A percentile compares a stretch with the other conserved stretches of the same genome.
These are phyloP conservation scores for Alternaria ventricosa DNA, from an alignment of 2,329 filamentous ascomycete genomes.

Conservation along the genomic window DNA sequence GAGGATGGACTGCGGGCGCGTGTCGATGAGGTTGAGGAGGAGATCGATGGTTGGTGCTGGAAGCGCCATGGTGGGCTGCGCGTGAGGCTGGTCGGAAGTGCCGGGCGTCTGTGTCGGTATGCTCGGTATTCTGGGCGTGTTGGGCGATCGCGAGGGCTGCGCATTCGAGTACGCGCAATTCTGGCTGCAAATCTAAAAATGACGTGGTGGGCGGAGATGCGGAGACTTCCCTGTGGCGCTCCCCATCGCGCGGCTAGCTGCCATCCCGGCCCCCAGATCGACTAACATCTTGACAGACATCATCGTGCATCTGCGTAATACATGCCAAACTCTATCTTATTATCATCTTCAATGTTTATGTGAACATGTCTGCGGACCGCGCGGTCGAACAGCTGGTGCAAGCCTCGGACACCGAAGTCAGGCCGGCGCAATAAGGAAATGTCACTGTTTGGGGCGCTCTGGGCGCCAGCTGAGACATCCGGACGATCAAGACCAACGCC, in stretches of 20 bases:
- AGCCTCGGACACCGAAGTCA: neutral
- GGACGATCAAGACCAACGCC: constrained; percentile 7
- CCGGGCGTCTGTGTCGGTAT: neutral
- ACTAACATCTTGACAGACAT: neutral
- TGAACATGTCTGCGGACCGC: neutral
- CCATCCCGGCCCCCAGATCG: constrained; percentile 2
- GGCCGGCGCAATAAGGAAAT: neutral
- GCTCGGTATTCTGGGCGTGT: neutral
- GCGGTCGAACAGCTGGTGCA: neutral
- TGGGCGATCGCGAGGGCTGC: neutral
- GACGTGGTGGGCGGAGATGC: constrained; percentile 19
- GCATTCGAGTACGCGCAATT: constrained; percentile 7
- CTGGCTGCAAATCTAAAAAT: constrained; percentile 8
- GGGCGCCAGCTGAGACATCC: constrained; percentile 20
- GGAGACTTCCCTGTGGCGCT: constrained; percentile 1
- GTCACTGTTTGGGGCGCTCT: neutral
- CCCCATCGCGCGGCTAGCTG: neutral
- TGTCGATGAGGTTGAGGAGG: constrained; percentile 70
- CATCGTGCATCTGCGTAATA: neutral
- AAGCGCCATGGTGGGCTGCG: constrained; percentile 32
- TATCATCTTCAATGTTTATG: neutral
- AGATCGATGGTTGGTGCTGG: constrained; percentile 53
- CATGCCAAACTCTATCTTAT: neutral
- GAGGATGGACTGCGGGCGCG: constrained; percentile 76
- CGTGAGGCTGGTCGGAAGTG: neutral